Evolutionary conservation across 2,329 filamentous ascomycete species (phyloP).

Genomic region (Penicillium sp.): DNA sequence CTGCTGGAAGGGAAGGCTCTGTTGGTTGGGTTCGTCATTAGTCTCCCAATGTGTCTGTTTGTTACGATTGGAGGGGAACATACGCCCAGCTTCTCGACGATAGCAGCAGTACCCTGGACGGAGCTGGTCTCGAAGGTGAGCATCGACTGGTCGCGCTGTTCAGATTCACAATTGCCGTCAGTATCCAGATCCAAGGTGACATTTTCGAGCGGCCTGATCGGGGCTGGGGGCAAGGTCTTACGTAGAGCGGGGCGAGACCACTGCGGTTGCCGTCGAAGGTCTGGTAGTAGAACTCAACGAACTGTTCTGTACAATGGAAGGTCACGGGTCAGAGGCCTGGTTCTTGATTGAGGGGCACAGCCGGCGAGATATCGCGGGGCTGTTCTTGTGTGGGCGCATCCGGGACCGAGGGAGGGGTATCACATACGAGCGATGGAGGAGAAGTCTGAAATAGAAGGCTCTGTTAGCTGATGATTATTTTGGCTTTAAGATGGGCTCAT

Average conservation of each 20-base stretch:
- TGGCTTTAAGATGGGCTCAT: neutral
- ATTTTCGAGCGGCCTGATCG: neutral
- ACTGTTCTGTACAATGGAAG: slow-evolving; percentile 63
- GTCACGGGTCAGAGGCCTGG: slow-evolving; percentile 16
- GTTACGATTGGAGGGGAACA: slow-evolving; percentile 29
- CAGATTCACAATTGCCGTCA: neutral
- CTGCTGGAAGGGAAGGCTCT: slow-evolving; percentile 77
- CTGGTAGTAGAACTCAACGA: slow-evolving; percentile 87
- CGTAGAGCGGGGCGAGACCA: slow-evolving; percentile 71
- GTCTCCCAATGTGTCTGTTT: neutral
- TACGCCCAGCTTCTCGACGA: slow-evolving; percentile 81
- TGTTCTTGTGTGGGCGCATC: slow-evolving; percentile 8
- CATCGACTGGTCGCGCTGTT: slow-evolving; percentile 79
- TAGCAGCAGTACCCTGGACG: slow-evolving; percentile 61
- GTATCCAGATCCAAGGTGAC: neutral
- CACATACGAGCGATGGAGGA: slow-evolving; percentile 41
- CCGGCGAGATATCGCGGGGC: slow-evolving; percentile 3
- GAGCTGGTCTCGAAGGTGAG: slow-evolving; percentile 82
- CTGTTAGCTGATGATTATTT: slow-evolving; percentile 12
- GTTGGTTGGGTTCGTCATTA: slow-evolving; percentile 17
- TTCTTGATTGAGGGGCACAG: neutral
- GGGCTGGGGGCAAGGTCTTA: slow-evolving; percentile 47
- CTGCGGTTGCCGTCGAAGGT: slow-evolving; percentile 74
- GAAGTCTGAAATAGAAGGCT: slow-evolving; percentile 33
- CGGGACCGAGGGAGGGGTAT: neutral